A percentile compares a stretch with the other conserved stretches of the same genome.
Evolutionary conservation across 768 basidiomycete genomes (phyloP).

Genomic region (Russula brevipes): DNA sequence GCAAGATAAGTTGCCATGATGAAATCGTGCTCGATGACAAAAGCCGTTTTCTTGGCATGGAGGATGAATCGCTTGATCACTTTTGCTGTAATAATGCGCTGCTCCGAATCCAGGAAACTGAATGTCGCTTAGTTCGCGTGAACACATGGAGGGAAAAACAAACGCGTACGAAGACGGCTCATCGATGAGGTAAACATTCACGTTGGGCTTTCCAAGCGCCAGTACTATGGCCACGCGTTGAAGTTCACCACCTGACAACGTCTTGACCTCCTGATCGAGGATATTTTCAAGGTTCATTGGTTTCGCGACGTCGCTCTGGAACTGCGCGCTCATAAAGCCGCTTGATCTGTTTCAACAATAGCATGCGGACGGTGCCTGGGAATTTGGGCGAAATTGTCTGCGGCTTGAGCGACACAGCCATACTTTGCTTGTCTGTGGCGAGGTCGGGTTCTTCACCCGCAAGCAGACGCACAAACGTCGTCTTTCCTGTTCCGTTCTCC

Average conservation of each 20-base stretch:
- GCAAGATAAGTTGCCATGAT: slow-evolving; percentile 99
- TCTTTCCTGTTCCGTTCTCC: slow-evolving; percentile 99
- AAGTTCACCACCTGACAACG: slow-evolving; percentile 95
- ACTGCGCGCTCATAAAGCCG: slow-evolving; percentile 99
- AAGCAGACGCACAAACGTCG: slow-evolving; percentile 92
- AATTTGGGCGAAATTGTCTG: slow-evolving; percentile 98
- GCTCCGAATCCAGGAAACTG: slow-evolving; percentile 96
- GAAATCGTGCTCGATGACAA: slow-evolving; percentile 99
- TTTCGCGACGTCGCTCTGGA: slow-evolving; percentile 96
- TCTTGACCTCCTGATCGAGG: slow-evolving; percentile 98
- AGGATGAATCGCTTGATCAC: slow-evolving; percentile 99
- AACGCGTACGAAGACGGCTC: slow-evolving; percentile 69
- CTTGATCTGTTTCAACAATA: slow-evolving; percentile 92
- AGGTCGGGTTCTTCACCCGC: slow-evolving; percentile 90
- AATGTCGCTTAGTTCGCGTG: not conserved
- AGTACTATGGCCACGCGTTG: slow-evolving; percentile 96
- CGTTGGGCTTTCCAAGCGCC: slow-evolving; percentile 81
- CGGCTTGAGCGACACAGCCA: slow-evolving; percentile 93
- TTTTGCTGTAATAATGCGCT: slow-evolving; percentile 96
- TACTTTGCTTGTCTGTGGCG: slow-evolving; percentile 72
- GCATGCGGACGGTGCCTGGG: slow-evolving; percentile 92
- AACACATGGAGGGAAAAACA: not conserved
- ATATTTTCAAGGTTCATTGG: slow-evolving; percentile 94
- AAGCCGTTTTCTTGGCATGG: slow-evolving; percentile 95
- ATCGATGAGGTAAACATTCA: slow-evolving; percentile 89